Percentiles rank a stretch among this genome's conserved stretches.
Conservation (phyloP, 345 rosid genomes). For the Lumnitzera littorea region DNA sequence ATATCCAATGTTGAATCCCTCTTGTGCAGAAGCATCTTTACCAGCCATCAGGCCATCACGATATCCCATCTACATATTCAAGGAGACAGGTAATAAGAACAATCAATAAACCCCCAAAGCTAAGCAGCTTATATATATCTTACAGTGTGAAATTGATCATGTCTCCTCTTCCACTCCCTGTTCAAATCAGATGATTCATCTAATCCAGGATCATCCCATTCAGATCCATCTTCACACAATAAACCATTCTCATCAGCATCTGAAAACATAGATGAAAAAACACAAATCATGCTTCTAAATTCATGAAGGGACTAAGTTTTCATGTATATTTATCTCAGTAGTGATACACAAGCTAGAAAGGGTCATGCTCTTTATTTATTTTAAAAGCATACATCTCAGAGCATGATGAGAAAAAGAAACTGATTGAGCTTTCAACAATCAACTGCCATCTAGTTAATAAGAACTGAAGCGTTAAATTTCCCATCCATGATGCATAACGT, state of each 20-base stretch:
- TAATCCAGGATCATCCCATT: conserved; percentile 33
- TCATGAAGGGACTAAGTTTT: background rate
- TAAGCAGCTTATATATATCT: background rate
- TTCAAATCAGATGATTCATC: conserved; percentile 26
- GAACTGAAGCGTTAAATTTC: too few relatives aligned
- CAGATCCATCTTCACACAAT: conserved; percentile 27
- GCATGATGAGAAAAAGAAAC: too few relatives aligned
- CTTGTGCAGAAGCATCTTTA: conserved; percentile 65
- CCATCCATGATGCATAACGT: too few relatives aligned
- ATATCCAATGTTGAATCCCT: conserved; percentile 74
- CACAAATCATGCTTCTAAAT: background rate
- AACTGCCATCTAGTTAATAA: too few relatives aligned
- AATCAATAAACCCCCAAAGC: too few relatives aligned
- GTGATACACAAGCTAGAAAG: too few relatives aligned
- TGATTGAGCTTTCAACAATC: too few relatives aligned
- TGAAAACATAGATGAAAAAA: conserved; percentile 7
- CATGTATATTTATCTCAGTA: too few relatives aligned
- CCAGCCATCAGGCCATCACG: conserved; percentile 77
- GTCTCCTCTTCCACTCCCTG: conserved; percentile 43
- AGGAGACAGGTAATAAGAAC: background rate
- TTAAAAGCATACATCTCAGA: too few relatives aligned
- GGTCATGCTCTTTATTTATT: too few relatives aligned
- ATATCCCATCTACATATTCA: conserved; percentile 50
- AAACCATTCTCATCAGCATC: conserved; percentile 20
- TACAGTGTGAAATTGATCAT: conserved; percentile 41